Conservation (phyloP, 208 protist species). For the Wallacemonas sp. region DNA sequence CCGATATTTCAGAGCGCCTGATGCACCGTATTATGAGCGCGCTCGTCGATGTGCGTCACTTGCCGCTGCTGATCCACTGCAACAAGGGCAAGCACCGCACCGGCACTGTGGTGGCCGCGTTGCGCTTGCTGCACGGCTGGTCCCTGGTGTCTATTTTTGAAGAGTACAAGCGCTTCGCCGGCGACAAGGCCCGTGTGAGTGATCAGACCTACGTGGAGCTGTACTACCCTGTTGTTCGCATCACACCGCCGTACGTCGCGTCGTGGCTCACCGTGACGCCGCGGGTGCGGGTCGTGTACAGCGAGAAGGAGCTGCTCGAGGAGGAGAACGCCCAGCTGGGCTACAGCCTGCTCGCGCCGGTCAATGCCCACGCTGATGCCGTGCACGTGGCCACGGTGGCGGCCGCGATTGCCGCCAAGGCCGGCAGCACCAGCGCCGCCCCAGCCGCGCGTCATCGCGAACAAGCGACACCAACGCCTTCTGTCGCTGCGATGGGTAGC, state of each 20-base stretch:
- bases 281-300: constrained; percentile 51
- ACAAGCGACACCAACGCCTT: too few relatives aligned
- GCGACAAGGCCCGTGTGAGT: constrained; percentile 92
- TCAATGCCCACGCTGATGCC: constrained; percentile 30
- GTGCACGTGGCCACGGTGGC: background rate
- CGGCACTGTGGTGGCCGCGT: constrained; percentile 93
- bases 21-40: constrained; percentile 86
- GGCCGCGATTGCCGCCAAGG: constrained; percentile 4
- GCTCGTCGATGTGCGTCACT: constrained; percentile 91
- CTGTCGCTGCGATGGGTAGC: too few relatives aligned
- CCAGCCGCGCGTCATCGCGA: background rate
- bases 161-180: constrained; percentile 95
- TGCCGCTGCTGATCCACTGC: constrained; percentile 97
- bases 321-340: constrained; percentile 62
- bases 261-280: constrained; percentile 62
- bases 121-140: constrained; percentile 94
- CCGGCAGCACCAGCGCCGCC: background rate
- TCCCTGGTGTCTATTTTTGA: constrained; percentile 96
- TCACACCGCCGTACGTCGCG: constrained; percentile 64
- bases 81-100: constrained; percentile 98
- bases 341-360: constrained; percentile 62
- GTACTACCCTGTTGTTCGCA: constrained; percentile 86
- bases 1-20: constrained; percentile 94
- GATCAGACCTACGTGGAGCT: constrained; percentile 98
- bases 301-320: constrained; percentile 56